Percentiles rank a stretch among this genome's conserved stretches.
Evolutionary conservation across 345 rosid genomes (phyloP).

Genomic region (Acer negundo): DNA sequence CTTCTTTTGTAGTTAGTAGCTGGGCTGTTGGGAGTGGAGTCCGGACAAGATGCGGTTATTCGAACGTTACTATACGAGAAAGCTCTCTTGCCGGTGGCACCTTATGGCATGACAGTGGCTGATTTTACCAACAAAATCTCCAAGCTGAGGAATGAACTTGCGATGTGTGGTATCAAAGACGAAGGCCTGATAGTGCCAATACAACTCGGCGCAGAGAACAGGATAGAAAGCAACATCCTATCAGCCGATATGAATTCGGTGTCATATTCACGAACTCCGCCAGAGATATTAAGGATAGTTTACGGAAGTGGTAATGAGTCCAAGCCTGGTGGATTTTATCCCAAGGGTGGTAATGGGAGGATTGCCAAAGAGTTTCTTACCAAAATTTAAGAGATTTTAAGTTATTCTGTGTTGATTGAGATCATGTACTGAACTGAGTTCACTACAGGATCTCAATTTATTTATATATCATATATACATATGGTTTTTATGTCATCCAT

Average conservation of each 20-base stretch:
- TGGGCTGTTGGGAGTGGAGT: conserved; percentile 57
- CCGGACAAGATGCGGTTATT: conserved; percentile 73
- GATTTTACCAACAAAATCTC: conserved; percentile 39
- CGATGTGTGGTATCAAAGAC: conserved; percentile 48
- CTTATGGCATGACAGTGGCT: conserved; percentile 42
- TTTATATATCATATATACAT: too few relatives aligned
- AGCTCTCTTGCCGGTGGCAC: conserved; percentile 30
- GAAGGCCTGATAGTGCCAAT: conserved; percentile 50
- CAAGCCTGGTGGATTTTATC: conserved; percentile 41
- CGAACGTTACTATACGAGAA: conserved; percentile 51
- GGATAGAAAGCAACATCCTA: conserved; percentile 36
- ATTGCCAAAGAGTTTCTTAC: conserved; percentile 33
- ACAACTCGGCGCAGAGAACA: conserved; percentile 42
- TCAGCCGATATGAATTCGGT: conserved; percentile 36
- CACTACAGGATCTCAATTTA: too few relatives aligned
- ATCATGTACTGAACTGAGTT: too few relatives aligned
- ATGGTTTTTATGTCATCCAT: too few relatives aligned
- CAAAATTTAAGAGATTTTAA: neutral
- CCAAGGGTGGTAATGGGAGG: conserved; percentile 45
- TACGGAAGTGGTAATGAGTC: conserved; percentile 35
- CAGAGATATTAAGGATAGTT: conserved; percentile 39
- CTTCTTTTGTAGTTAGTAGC: conserved; percentile 46
- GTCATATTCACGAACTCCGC: conserved; percentile 38
- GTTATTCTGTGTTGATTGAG: too few relatives aligned
- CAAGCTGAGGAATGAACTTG: conserved; percentile 38